Conservation (phyloP, 2,329 filamentous ascomycete species). For the Orbilia javanica region DNA sequence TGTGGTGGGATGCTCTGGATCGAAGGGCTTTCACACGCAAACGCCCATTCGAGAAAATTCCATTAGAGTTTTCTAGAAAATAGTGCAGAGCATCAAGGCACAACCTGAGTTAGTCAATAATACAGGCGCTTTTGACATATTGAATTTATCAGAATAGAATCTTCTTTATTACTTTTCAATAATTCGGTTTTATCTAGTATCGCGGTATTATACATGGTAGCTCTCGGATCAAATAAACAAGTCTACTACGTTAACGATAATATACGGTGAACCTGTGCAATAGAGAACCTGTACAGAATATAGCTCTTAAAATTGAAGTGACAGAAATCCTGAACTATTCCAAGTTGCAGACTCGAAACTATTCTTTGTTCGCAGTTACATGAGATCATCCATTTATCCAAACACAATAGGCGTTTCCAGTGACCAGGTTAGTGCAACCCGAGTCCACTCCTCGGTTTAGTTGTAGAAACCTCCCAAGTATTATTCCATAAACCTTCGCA, state of each 20-base stretch:
- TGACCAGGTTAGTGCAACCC: neutral
- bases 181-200: neutral
- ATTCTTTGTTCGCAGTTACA: neutral
- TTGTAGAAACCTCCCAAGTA: neutral
- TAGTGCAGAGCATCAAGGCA: neutral
- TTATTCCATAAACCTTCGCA: neutral
- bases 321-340: neutral
- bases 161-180: neutral
- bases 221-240: neutral
- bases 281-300: neutral
- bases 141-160: neutral
- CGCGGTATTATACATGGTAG: neutral
- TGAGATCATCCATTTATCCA: neutral
- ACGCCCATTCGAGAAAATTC: constrained; percentile 8
- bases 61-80: neutral
- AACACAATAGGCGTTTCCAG: neutral
- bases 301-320: neutral
- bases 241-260: neutral
- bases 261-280: neutral
- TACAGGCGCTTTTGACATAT: no score
- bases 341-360: neutral
- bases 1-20: neutral
- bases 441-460: neutral
- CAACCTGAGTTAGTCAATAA: no score
- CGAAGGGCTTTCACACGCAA: neutral